Base-by-base conservation (phyloP, 1,284 basidiomycete genomes). In the Cystobasidium pallidum region DNA sequence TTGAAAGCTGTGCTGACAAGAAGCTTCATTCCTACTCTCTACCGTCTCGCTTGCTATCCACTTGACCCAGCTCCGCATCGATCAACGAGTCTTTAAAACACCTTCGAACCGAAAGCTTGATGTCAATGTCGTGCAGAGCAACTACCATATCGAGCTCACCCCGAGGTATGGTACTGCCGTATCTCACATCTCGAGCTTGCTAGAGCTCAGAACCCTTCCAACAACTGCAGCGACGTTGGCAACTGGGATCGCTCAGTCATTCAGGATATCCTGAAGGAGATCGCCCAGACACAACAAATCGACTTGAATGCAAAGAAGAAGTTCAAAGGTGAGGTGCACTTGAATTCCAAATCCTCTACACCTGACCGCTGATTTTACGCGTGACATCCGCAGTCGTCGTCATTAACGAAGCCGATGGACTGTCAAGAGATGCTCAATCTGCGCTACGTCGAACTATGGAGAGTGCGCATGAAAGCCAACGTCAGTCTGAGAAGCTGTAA, bases 401-500 rank as follows among this genome's bases (percentile, higher is more conserved):
- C 72, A 98, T 99, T 81, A 97, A 99, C 78, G 95, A 98, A 82
- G 96, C 95, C 0, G 95, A 99, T 81, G 88, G 91, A 0, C 86
- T 99, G 57, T 89, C 92, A 15, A 88, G 94, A 75, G 95, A 99
- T 82, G 95, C 95, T 0, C 95, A 99, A 84, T 94, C 95, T 0
- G 95, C 95, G 3, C 85, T 99, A 52, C 89, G 96, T 78, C 86
- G 96, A 72, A 99, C 95, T 2, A 99, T 99, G 95, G 95, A 99
- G 79, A 95, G 72, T 73, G 51, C 30, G 72, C 26, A 15, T 30
- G 15, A 54, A 3, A 3, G 7, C 17, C 11, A 19, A 26, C 7
- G 21, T 28, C 30, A 41, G 26, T 34, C 15, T 11, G 10, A 72
- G 10, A 8, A 19, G 2, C 80, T n/a, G 8, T 19, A 7, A 3